phyloP scores from a whole-genome alignment of 495 filamentous ascomycete genomes.

The Lasiosphaeria miniovina region DNA sequence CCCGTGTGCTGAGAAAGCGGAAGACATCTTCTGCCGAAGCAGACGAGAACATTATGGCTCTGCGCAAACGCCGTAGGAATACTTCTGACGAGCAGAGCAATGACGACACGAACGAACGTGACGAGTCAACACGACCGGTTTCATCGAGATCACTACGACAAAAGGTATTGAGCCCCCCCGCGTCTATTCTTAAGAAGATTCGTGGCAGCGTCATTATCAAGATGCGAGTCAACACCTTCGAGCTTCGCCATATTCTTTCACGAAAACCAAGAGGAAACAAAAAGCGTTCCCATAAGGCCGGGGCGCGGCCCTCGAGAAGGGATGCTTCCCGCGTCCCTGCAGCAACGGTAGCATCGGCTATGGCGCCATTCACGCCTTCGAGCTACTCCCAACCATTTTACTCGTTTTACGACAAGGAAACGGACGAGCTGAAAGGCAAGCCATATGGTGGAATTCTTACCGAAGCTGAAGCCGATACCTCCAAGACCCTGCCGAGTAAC shows the following conservation, averaged over 20 bases:
- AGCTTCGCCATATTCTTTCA: slow-evolving; percentile 59
- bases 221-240: slow-evolving; percentile 58
- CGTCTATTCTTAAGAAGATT: slow-evolving; percentile 37
- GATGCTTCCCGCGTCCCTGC: slow-evolving; percentile 10
- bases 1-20: slow-evolving; percentile 80
- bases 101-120: slow-evolving; percentile 32
- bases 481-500: slow-evolving; percentile 75
- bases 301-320: slow-evolving; percentile 17
- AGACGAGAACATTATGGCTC: slow-evolving; percentile 42
- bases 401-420: slow-evolving; percentile 79
- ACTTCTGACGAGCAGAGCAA: slow-evolving; percentile 33
- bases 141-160: slow-evolving; percentile 41
- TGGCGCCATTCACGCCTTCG: slow-evolving; percentile 53
- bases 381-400: slow-evolving; percentile 68
- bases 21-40: slow-evolving; percentile 59
- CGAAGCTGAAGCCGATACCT: slow-evolving; percentile 87
- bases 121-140: slow-evolving; percentile 33
- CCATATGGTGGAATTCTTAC: slow-evolving; percentile 92
- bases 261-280: slow-evolving; percentile 41
- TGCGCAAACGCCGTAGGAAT: slow-evolving; percentile 45
- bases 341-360: slow-evolving; percentile 20
- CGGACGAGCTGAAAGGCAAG: slow-evolving; percentile 84
- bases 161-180: slow-evolving; percentile 27
- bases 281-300: slow-evolving; percentile 40
- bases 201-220: slow-evolving; percentile 36